Evolutionary conservation across 140 eudicot genomes (phyloP), one percentile per base, ranked within the genome.

Genomic region (Erigeron philadelphicus): DNA sequence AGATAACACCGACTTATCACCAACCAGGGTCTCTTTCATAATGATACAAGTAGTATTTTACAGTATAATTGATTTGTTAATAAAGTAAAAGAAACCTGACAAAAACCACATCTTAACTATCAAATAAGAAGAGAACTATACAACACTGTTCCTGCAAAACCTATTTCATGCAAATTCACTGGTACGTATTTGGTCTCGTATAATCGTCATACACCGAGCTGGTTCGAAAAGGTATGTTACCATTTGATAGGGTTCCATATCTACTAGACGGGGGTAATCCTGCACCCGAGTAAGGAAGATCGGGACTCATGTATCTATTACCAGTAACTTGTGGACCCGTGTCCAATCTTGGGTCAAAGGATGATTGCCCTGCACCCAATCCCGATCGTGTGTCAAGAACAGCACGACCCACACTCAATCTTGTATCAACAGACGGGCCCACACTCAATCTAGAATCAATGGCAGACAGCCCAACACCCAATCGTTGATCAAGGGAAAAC

Each of bases 121-220:
- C 62, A 64, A 46, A 64, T 35, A 45, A 63, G 55, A 25, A 5
- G 6, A 68, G 55, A 76, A 55, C 74, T 78, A 59, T 78, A 72
- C 82, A 72, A 50, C 76, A 58, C 64, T 38, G 18, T 58, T 58
- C 55, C 23, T 38, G 43, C 19, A 61, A 48, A 61, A n/a, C 13
- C 17, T 61, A 8, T 61, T 67, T 38, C 50, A 72, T 5, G 54
- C 78, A 15, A 19, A 58, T 74, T 71, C 40, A 77, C 81, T 63
- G 25, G 31, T 79, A 77, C 71, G 58, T 74, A 71, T 75, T 63
- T 43, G 82, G 83, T 79, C 86, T 67, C 10, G 59, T 48, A 73
- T 74, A 72, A 64, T 77, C 82, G 69, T 77, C 79, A 1, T 81
- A 76, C 40, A 72, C 70, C 3, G 80, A 78, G 4, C 76, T 73